Percentiles rank a stretch among this genome's conserved stretches.
phyloP scores from a whole-genome alignment of 768 basidiomycete species.

The Cytidiella melzeri region DNA sequence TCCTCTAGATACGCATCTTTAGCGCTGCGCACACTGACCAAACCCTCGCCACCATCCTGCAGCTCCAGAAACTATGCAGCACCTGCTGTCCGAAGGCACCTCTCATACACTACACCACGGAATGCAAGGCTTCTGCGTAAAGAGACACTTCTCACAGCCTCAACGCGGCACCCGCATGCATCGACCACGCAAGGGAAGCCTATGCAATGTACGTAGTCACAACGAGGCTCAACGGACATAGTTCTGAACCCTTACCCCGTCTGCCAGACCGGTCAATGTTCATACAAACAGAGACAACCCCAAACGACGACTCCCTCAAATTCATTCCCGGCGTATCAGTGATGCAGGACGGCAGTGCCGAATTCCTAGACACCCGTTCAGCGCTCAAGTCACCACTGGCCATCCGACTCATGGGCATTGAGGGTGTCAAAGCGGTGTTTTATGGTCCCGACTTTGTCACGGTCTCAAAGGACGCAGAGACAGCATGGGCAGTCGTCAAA shows the following conservation, averaged over 20 bases:
- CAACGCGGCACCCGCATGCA: constrained; percentile 15
- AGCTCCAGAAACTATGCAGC: neutral
- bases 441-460: constrained; percentile 99
- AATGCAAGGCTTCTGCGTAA: constrained; percentile 25
- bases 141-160: constrained; percentile 29
- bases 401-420: constrained; percentile 88
- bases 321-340: constrained; percentile 93
- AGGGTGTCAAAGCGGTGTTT: constrained; percentile 85
- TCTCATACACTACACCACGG: constrained; percentile 14
- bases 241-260: neutral
- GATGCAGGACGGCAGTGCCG: constrained; percentile 84
- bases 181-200: constrained; percentile 8
- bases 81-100: constrained; percentile 4
- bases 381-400: constrained; percentile 93
- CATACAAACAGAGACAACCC: constrained; percentile 96
- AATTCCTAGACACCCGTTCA: constrained; percentile 86
- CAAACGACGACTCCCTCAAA: constrained; percentile 95
- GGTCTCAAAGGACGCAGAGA: constrained; percentile 84
- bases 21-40: constrained; percentile 7
- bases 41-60: constrained; percentile 1
- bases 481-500: constrained; percentile 85
- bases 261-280: constrained; percentile 82
- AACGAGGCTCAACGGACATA: neutral
- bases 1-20: constrained; percentile 13
- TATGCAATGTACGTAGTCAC: constrained; percentile 15